A percentile compares a stretch with the other conserved stretches of the same genome.
These are phyloP conservation scores for Fremontodendron californicum DNA, from an alignment of 345 rosid species.

Conservation along the genomic window DNA sequence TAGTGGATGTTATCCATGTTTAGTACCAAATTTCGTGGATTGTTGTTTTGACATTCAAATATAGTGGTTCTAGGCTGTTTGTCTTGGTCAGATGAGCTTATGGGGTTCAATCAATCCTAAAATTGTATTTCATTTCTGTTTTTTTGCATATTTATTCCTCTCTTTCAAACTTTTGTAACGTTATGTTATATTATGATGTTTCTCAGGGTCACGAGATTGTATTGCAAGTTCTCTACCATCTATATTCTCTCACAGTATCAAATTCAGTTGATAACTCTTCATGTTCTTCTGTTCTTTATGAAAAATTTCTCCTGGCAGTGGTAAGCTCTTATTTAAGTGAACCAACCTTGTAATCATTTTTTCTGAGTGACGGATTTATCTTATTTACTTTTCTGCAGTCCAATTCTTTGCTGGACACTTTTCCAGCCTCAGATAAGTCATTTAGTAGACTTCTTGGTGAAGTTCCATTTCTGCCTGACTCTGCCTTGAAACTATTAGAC, in stretches of 20 bases:
- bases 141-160: conserved; percentile 7
- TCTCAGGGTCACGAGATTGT: conserved; percentile 91
- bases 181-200: conserved; percentile 4
- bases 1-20: not conserved
- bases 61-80: conserved; percentile 6
- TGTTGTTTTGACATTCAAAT: not conserved
- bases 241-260: conserved; percentile 48
- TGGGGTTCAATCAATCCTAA: not conserved
- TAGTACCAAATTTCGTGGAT: not conserved
- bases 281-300: conserved; percentile 54
- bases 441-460: conserved; percentile 91
- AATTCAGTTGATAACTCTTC: conserved; percentile 47
- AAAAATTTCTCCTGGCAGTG: conserved; percentile 76
- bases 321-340: conserved; percentile 40
- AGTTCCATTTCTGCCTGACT: conserved; percentile 75
- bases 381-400: conserved; percentile 46
- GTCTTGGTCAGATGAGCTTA: not conserved
- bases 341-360: conserved; percentile 12
- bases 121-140: not conserved
- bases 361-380: conserved; percentile 17
- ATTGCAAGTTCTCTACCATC: conserved; percentile 73
- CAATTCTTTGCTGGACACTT: conserved; percentile 67
- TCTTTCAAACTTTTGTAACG: conserved; percentile 16
- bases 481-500: conserved; percentile 67
- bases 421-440: conserved; percentile 95